Base-by-base conservation (phyloP, 1,284 basidiomycete genomes). In the Peniophora sp. region DNA sequence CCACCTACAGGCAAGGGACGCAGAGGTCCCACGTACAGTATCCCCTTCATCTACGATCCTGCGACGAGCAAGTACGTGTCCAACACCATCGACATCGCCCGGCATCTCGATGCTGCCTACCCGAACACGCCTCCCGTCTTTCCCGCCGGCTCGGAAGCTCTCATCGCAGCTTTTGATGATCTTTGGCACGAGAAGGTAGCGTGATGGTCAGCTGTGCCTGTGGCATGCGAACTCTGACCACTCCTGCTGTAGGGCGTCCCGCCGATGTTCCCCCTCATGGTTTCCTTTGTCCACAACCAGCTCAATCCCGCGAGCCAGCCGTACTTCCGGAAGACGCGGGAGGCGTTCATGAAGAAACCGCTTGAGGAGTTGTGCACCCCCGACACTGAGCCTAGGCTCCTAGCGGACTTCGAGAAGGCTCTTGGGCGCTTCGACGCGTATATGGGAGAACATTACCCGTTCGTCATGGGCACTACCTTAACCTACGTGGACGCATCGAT, bases 31-130 rank as follows among this genome's bases (percentile, higher is more conserved):
- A 23, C 25, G 11, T 72, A 71, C 57, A 72, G 71, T 11, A 52
- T 71, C 20, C 71, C 71, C 49, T 62, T 68, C 46, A 68, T 74
- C 48, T 52, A 58, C 20, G 69, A 72, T 52, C 61, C 63, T 14
- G 55, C 60, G 48, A 64, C 60, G 6, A 55, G 59, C 24, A 54
- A 49, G 10, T 56, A 60, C 32, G 25, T 72, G 17, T 41, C 65
- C 9, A 69, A 72, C 49, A 69, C 70, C 2, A 55, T 62, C 49
- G 55, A 56, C 38, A 73, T 73, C 51, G 69, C 68, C 16, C 59
- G 60, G 35, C 68, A 69, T 46, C 65, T 71, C 36, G 71, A 74
- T 24, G 20, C 44, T 9, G 62, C 61, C 3, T 70, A 71, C 54
- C 67, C 70, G 2, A 27, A 50, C 24, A 58, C 50, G 5, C 52